Percentiles rank a stretch among this genome's conserved stretches.
Conservation (phyloP, 192 early-diverging fungal species). For the Hyaloraphidium curvatum region DNA sequence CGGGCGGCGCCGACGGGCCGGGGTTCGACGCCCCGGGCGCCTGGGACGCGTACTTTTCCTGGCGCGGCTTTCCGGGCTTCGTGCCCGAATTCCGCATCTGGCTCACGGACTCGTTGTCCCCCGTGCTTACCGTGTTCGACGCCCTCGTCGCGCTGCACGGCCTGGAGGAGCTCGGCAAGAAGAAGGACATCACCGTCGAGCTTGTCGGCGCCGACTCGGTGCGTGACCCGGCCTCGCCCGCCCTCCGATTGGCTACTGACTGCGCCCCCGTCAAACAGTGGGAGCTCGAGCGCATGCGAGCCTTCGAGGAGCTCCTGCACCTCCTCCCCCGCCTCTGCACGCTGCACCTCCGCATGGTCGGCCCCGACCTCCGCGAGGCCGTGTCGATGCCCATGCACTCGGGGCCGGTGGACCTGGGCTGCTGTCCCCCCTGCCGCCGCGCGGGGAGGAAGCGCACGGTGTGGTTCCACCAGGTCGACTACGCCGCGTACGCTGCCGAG, state of each 20-base stretch:
- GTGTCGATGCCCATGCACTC: not conserved
- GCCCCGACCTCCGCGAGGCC: not conserved
- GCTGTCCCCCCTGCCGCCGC: not conserved
- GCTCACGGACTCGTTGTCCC: not conserved
- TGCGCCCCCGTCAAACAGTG: not conserved
- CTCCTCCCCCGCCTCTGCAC: conserved; percentile 1
- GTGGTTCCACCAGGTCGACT: not conserved
- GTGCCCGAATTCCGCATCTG: not conserved
- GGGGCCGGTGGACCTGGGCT: not conserved
- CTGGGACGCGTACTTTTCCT: not conserved
- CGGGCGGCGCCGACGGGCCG: not conserved
- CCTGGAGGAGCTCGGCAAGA: not conserved
- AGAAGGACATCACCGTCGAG: not conserved
- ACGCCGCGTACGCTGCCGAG: not conserved
- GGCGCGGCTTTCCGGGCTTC: not conserved
- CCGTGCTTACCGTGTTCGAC: not conserved
- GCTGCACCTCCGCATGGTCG: not conserved
- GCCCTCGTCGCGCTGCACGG: not conserved
- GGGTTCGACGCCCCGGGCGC: not conserved
- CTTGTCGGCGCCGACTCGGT: conserved; percentile 1
- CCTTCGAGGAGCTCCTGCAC: conserved; percentile 1
- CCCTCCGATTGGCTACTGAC: not conserved
- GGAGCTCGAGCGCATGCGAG: not conserved
- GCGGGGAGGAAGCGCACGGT: not conserved
- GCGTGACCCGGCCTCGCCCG: not conserved